Conservation (phyloP, 2,329 filamentous ascomycete species). For the Xylaria sp. region DNA sequence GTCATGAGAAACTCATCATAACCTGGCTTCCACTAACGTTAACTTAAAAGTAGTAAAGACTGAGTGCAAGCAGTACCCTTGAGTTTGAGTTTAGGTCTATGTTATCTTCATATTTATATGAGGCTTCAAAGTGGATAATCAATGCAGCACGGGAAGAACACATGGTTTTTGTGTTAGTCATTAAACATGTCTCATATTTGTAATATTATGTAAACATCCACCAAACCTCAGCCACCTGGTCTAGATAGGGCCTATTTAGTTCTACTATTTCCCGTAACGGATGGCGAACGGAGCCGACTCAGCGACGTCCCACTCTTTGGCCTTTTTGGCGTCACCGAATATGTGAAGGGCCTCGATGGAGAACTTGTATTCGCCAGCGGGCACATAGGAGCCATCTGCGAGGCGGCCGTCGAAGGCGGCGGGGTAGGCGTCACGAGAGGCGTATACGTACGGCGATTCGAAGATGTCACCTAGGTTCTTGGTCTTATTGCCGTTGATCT, state of each 20-base stretch:
- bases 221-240: background rate
- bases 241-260: background rate
- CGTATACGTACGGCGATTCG: slow-evolving; percentile 53
- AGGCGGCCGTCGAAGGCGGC: slow-evolving; percentile 59
- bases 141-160: background rate
- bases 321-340: slow-evolving; percentile 58
- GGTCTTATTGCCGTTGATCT: slow-evolving; percentile 49
- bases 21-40: background rate
- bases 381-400: slow-evolving; percentile 58
- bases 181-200: slow-evolving; percentile 20
- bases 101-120: background rate
- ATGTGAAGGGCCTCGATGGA: slow-evolving; percentile 60
- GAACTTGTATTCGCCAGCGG: slow-evolving; percentile 62
- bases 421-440: slow-evolving; percentile 49
- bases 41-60: background rate
- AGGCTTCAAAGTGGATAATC: background rate
- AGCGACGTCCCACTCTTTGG: slow-evolving; percentile 59
- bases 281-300: slow-evolving; percentile 58
- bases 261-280: slow-evolving; percentile 49
- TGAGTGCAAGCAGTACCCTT: background rate
- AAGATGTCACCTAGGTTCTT: slow-evolving; percentile 54
- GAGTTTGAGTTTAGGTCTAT: background rate
- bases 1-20: background rate
- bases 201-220: slow-evolving; percentile 24
- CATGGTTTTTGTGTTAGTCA: background rate